phyloP scores from a whole-genome alignment of 164 flowering plant genomes.

The Buxus sempervirens region DNA sequence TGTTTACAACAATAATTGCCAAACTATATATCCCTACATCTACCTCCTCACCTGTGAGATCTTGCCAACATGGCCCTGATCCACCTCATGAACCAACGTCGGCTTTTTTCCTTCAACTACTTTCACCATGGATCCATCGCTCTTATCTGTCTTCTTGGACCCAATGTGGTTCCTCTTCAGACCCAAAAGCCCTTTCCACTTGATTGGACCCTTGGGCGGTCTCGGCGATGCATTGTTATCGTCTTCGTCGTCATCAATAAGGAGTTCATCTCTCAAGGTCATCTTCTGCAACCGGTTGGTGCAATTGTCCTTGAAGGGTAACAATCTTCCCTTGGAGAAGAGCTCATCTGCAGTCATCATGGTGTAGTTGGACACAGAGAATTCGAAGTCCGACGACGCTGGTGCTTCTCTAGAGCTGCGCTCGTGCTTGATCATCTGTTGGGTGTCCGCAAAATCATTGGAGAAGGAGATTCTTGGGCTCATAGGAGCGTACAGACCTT shows the following conservation, averaged over 20 bases:
- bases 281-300: constrained; percentile 27
- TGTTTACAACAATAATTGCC: too few species aligned
- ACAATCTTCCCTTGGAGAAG: constrained; percentile 58
- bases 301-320: constrained; percentile 52
- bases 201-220: constrained; percentile 32
- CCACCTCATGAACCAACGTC: constrained; percentile 21
- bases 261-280: constrained; percentile 65
- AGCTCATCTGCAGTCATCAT: constrained; percentile 73
- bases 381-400: constrained; percentile 67
- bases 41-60: constrained; percentile 24
- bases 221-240: constrained; percentile 29
- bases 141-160: constrained; percentile 30
- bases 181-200: constrained; percentile 63
- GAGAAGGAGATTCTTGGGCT: constrained; percentile 89
- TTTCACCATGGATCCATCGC: constrained; percentile 25
- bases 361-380: constrained; percentile 41
- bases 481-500: constrained; percentile 35
- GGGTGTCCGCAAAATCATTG: constrained; percentile 55
- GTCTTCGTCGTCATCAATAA: constrained; percentile 37
- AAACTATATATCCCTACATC: neutral
- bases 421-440: constrained; percentile 41
- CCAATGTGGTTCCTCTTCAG: constrained; percentile 32
- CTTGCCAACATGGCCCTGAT: constrained; percentile 20
- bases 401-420: constrained; percentile 47
- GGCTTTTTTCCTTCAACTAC: constrained; percentile 27